phyloP scores from a whole-genome alignment of 2,329 filamentous ascomycete genomes.

The Calycina marina region DNA sequence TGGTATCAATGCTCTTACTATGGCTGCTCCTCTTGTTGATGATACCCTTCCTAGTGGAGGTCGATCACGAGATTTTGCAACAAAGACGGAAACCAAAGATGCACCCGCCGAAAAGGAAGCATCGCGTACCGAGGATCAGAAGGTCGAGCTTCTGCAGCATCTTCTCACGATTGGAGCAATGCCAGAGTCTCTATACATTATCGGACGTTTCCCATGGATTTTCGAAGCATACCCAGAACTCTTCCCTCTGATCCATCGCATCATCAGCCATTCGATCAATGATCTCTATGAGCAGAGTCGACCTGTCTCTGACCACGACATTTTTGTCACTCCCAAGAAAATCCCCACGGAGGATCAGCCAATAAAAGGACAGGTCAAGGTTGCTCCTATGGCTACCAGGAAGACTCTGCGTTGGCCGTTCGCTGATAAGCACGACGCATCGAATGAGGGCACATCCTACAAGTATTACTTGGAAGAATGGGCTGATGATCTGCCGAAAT shows the following conservation, averaged over 20 bases:
- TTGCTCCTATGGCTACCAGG: slow-evolving; percentile 42
- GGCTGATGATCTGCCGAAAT: slow-evolving; percentile 84
- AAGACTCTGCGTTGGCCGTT: slow-evolving; percentile 72
- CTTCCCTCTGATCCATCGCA: slow-evolving; percentile 67
- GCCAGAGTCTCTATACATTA: slow-evolving; percentile 82
- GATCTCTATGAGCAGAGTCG: slow-evolving; percentile 45
- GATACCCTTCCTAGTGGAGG: slow-evolving; percentile 45
- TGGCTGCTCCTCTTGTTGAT: slow-evolving; percentile 75
- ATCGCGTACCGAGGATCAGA: slow-evolving; percentile 67
- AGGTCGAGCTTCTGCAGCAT: slow-evolving; percentile 69
- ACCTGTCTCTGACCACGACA: slow-evolving; percentile 26
- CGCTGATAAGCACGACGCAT: slow-evolving; percentile 63
- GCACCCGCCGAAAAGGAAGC: slow-evolving; percentile 31
- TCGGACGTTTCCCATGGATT: slow-evolving; percentile 87
- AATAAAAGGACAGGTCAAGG: slow-evolving; percentile 53
- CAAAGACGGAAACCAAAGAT: slow-evolving; percentile 35
- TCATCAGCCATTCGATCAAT: slow-evolving; percentile 67
- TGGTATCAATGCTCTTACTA: slow-evolving; percentile 68
- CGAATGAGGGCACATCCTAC: slow-evolving; percentile 62
- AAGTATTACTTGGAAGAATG: slow-evolving; percentile 97
- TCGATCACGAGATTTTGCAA: slow-evolving; percentile 34
- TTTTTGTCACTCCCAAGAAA: slow-evolving; percentile 30
- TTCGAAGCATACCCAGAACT: slow-evolving; percentile 74
- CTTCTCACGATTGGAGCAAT: slow-evolving; percentile 83
- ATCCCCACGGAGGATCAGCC: slow-evolving; percentile 46